Conservation (phyloP, 345 rosid genomes). For the Citrus unshiu region DNA sequence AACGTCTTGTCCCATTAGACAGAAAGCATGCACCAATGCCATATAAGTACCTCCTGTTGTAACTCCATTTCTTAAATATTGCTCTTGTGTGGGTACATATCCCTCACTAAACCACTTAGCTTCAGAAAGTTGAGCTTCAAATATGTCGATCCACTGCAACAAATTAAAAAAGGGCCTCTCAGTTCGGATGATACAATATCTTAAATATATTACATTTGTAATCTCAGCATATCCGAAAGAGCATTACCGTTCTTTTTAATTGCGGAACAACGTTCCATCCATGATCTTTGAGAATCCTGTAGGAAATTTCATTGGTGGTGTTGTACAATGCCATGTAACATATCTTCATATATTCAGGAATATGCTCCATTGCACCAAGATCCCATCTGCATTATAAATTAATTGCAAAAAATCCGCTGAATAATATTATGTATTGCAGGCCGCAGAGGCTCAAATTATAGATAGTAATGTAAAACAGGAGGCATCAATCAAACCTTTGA, state of each 20-base stretch:
- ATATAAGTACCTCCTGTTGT: conserved; percentile 22
- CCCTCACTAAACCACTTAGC: conserved; percentile 24
- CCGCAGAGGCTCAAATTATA: neutral
- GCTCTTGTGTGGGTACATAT: conserved; percentile 15
- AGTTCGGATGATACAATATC: neutral
- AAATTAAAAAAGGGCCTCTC: neutral
- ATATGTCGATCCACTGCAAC: conserved; percentile 24
- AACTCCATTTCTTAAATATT: conserved; percentile 19
- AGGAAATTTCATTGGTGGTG: conserved; percentile 28
- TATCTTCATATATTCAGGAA: conserved; percentile 32
- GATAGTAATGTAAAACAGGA: neutral
- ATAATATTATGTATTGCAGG: neutral
- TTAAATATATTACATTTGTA: no score
- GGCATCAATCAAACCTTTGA: conserved; percentile 7
- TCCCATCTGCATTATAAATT: conserved; percentile 18
- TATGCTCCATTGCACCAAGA: conserved; percentile 23
- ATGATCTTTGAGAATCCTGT: conserved; percentile 19
- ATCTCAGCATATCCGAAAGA: no score
- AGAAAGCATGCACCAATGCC: conserved; percentile 29
- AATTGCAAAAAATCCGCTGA: neutral
- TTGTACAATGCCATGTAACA: conserved; percentile 30
- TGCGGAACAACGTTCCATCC: conserved; percentile 21
- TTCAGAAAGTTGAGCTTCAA: conserved; percentile 18
- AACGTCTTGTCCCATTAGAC: conserved; percentile 16
- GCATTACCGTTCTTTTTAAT: conserved; percentile 21